These are phyloP conservation scores for Ophiostoma perfectum DNA, from an alignment of 2,329 filamentous ascomycete species.

Conservation along the genomic window DNA sequence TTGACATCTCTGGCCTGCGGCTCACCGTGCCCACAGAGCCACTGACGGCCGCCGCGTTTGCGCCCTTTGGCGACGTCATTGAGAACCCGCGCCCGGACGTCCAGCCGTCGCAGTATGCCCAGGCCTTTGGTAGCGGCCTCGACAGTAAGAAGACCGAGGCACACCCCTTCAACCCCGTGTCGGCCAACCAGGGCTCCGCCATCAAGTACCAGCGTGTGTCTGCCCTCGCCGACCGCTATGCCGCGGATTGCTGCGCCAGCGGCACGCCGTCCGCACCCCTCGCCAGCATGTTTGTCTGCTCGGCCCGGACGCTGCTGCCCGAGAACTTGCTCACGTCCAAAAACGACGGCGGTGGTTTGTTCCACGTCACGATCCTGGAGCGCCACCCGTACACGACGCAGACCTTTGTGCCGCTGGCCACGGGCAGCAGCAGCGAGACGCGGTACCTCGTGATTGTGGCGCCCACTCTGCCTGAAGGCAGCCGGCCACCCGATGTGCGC, in stretches of 20 bases:
- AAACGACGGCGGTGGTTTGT: slow-evolving; percentile 35
- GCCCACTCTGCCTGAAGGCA: slow-evolving; percentile 49
- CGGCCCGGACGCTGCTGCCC: slow-evolving; percentile 46
- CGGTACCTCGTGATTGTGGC: slow-evolving; percentile 84
- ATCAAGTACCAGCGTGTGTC: slow-evolving; percentile 81
- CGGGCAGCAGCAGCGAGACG: slow-evolving; percentile 34
- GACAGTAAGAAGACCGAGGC: neutral
- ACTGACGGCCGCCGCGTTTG: slow-evolving; percentile 65
- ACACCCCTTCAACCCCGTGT: slow-evolving; percentile 42
- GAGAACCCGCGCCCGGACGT: slow-evolving; percentile 61
- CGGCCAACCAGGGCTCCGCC: slow-evolving; percentile 80
- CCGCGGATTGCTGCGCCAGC: slow-evolving; percentile 50
- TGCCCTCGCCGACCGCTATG: slow-evolving; percentile 65
- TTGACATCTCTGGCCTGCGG: slow-evolving; percentile 42
- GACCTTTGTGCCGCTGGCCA: slow-evolving; percentile 75
- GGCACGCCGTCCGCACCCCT: slow-evolving; percentile 52
- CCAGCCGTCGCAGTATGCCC: slow-evolving; percentile 41
- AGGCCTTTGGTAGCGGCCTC: slow-evolving; percentile 20
- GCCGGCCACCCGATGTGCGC: slow-evolving; percentile 61
- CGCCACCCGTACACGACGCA: slow-evolving; percentile 92
- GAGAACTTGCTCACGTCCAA: neutral
- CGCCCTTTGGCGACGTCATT: slow-evolving; percentile 77
- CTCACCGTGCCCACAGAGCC: slow-evolving; percentile 54
- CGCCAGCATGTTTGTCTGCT: slow-evolving; percentile 88
- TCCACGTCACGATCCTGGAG: slow-evolving; percentile 72